Evolutionary conservation across 2,329 filamentous ascomycete species (phyloP), one percentile per base, ranked within the genome.

Genomic region (Xylaria sp.): DNA sequence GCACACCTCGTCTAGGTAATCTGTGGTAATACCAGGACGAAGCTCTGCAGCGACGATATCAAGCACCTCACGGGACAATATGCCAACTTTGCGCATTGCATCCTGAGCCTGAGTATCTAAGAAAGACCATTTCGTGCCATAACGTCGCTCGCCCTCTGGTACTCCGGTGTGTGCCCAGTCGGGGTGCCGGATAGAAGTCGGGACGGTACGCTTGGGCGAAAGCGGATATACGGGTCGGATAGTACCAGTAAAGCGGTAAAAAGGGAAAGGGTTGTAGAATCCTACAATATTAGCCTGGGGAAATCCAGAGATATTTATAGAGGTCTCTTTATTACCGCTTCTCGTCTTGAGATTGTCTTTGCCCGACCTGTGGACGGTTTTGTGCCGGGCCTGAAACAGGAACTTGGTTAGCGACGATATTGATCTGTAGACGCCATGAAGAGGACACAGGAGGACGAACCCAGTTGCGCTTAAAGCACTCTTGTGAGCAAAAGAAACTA

Each of bases 381-480:
- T 98, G 82, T 98, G 94, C 65, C 89, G 87, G 76, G 80, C 82
- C 93, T 97, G 72, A 2, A 17, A 54, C 19, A 17, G 38, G 46
- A 3, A 23, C 12, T 6, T 7, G n/a, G 38, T 55, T 15, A 43
- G 47, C 9, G 25, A 4, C 40, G 50, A n/a, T 52, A 3, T 4
- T n/a, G n/a, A 31, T 9, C 28, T 9, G 4, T 31, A 31, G 21
- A 43, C 23, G 37, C 28, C 21, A 17, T 19, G 31, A 14, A 40
- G 35, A 11, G 38, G 7, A 19, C 2, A 31, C n/a, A 33, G 17
- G 11, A 37, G 25, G 1, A 70, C 87, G 71, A 88, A 98, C 95
- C 95, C 95, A 99, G 82, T 92, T 99, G 78, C 88, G 90, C 84
- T 97, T 97, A 81, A 99, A 99, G 83, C 95, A 99, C 70, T 98